Conservation (phyloP, 352 stramenopile genomes). For the Phytophthora litchii region DNA sequence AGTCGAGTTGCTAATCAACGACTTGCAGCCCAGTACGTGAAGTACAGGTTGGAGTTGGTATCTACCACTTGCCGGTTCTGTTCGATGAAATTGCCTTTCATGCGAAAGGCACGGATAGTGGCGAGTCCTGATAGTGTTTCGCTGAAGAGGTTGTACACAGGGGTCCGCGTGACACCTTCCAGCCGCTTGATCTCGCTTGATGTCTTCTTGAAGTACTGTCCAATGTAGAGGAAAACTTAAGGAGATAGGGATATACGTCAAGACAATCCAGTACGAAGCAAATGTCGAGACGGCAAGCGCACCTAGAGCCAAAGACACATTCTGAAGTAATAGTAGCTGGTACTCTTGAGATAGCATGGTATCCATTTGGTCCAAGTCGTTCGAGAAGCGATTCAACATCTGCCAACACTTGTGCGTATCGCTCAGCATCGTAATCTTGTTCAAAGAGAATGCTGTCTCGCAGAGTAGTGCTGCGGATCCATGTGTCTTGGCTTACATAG, state of each 20-base stretch:
- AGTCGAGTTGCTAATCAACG: not conserved
- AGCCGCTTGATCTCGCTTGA: conserved; percentile 91
- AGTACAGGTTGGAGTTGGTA: not conserved
- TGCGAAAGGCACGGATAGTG: conserved; percentile 88
- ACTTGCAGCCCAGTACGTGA: not conserved
- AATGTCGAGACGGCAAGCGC: conserved; percentile 47
- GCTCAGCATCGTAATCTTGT: too few species aligned
- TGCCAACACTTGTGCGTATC: conserved; percentile 35
- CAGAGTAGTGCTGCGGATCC: too few species aligned
- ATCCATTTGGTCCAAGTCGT: not conserved
- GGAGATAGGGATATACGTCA: conserved; percentile 58
- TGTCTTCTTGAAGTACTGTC: conserved; percentile 88
- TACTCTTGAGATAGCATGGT: not conserved
- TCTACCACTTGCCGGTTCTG: not conserved
- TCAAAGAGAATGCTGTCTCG: too few species aligned
- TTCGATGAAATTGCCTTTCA: conserved; percentile 21
- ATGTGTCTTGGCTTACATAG: too few species aligned
- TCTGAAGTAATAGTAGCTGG: conserved; percentile 20
- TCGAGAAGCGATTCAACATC: conserved; percentile 32
- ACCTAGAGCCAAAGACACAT: conserved; percentile 34
- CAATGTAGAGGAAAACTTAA: conserved; percentile 55
- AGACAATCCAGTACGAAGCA: conserved; percentile 37
- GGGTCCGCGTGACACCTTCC: conserved; percentile 85
- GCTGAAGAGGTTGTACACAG: conserved; percentile 81
- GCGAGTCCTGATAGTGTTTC: conserved; percentile 92